phyloP scores from a whole-genome alignment of 495 filamentous ascomycete species.

The Pyronema omphalodes region DNA sequence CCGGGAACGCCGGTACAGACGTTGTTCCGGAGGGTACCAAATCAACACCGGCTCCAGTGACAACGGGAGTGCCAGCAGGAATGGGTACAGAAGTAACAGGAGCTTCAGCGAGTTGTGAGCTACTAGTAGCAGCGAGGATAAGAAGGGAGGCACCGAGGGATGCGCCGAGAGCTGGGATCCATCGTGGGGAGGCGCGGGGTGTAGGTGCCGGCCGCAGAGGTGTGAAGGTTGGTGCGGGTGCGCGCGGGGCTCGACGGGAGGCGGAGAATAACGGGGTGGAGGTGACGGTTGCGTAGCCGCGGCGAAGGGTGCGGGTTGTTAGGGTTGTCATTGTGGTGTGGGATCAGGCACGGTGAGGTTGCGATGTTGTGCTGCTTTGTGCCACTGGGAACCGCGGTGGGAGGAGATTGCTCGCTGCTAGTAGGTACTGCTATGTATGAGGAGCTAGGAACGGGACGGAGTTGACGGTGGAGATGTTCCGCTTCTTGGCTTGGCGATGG shows the following conservation, averaged over 20 bases:
- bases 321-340: constrained; percentile 1
- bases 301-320: neutral
- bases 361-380: no score
- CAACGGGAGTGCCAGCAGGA: constrained; percentile 14
- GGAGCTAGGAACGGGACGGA: no score
- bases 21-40: constrained; percentile 50
- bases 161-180: constrained; percentile 28
- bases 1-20: constrained; percentile 64
- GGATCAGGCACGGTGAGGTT: no score
- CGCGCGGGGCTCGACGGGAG: constrained; percentile 23
- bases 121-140: constrained; percentile 25
- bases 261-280: constrained; percentile 25
- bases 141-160: constrained; percentile 26
- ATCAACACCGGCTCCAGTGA: constrained; percentile 30
- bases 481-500: no score
- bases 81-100: constrained; percentile 10
- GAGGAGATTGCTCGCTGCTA: no score
- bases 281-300: constrained; percentile 15
- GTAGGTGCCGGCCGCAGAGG: neutral
- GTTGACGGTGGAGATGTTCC: no score
- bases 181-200: constrained; percentile 9
- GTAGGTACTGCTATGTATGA: no score
- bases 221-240: constrained; percentile 23
- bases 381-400: no score
- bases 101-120: constrained; percentile 24